Evolutionary conservation across 1,284 basidiomycete species (phyloP).

Genomic region (Lentinula novae-zelandiae): DNA sequence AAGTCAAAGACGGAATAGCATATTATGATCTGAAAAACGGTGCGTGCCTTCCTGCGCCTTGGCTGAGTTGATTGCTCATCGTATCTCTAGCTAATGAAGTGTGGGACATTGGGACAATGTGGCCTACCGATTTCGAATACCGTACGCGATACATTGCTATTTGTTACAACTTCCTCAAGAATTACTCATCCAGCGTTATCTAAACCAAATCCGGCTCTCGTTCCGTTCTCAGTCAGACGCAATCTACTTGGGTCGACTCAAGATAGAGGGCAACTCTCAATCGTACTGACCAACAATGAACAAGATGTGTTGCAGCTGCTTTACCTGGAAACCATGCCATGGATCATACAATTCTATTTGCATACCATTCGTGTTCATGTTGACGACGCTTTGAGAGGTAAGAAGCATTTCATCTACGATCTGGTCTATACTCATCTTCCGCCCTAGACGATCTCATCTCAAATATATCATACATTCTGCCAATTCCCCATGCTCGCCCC

Average conservation of each 20-base stretch:
- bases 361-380: conserved; percentile 66
- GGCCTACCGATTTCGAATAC: conserved; percentile 58
- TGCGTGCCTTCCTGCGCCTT: conserved; percentile 26
- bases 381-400: conserved; percentile 35
- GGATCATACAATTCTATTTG: conserved; percentile 87
- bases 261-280: conserved; percentile 66
- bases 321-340: conserved; percentile 92
- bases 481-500: conserved; percentile 68
- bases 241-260: conserved; percentile 77
- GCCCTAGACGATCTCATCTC: conserved; percentile 54
- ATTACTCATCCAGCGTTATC: conserved; percentile 14
- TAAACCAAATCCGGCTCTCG: conserved; percentile 27
- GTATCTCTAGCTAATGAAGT: conserved; percentile 30
- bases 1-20: conserved; percentile 29
- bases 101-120: conserved; percentile 54
- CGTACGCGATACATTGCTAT: conserved; percentile 35
- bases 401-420: conserved; percentile 3
- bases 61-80: conserved; percentile 14
- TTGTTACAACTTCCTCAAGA: conserved; percentile 17
- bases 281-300: conserved; percentile 68
- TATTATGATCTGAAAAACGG: conserved; percentile 47
- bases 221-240: conserved; percentile 64
- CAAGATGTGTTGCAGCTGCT: conserved; percentile 48
- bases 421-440: conserved; percentile 7
- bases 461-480: conserved; percentile 63